Base-by-base conservation (phyloP, 2,329 filamentous ascomycete genomes). In the Colletotrichum godetiae region DNA sequence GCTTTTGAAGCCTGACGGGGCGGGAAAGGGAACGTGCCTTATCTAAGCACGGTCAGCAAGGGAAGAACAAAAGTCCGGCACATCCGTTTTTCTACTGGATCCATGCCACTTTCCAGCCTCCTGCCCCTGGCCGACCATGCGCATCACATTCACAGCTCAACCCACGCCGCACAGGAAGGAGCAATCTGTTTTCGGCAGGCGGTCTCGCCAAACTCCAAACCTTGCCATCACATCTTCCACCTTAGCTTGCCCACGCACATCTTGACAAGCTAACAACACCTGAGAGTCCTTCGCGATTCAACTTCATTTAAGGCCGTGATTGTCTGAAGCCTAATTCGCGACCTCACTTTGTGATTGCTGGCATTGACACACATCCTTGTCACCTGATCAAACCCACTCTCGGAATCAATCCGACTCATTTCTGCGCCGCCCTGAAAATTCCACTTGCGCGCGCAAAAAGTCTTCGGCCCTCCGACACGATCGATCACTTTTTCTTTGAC, bases 131-230 rank as follows among this genome's bases (percentile, higher is more conserved):
- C 42, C 56, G 57, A 49, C 24, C 33, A 67, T 35, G 55, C 55
- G 55, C 35, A 58, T 58, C 69, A 42, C 59, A 69, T 69, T 69
- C 42, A 33, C 65, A 63, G 52, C 37, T 68, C 37, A 53, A 53
- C 13, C 8, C 10, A 37, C 61, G 33, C 29, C 27, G 49, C 61
- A 53, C 31, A 46, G 49, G 31, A 64, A 64, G 69, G 59, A 55
- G 59, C 31, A 55, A 59, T 66, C 61, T 72, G 58, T 37, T 65
- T 74, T 68, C 46, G 68, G 73, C 59, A 75, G 73, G 73, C 73
- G 71, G 73, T 75, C 71, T 71, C 52, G 53, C 52, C 67, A 61
- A 63, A 52, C 62, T 46, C 60, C 73, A 74, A 67, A 74, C 67
- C 53, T 68, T 61, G 56, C 49, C 49, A 46, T 13, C 49, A 53